Base-by-base conservation (phyloP, 2,329 filamentous ascomycete species). In the Ascochyta fabae region DNA sequence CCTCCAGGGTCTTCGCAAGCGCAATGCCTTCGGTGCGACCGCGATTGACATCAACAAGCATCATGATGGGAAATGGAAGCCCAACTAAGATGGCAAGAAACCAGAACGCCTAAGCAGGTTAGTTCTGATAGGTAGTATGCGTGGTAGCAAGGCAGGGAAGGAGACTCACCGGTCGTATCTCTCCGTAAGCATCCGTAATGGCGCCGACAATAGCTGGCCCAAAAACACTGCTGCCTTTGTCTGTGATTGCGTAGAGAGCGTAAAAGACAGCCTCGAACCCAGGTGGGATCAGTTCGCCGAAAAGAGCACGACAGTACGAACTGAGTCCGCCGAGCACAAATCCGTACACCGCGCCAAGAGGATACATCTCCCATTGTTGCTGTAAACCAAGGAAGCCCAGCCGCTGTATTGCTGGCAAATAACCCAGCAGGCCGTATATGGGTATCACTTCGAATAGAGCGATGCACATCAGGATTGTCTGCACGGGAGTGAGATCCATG, bases 201-300 rank as follows among this genome's bases (percentile, higher is more conserved):
- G 88, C 86, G 1, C 93, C 95, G 0, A 99, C 95, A 71, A 99
- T 94, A 0, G 92, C 90, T 0, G 95, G 95, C 0, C 95, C 95
- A 75, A 99, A 97, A 2, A 98, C 83, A 71, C 91, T 96, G 22
- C 90, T 95, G 1, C 94, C 93, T 76, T 99, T 99, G 75, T 99
- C 95, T 1, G 95, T 98, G 61, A 98, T 97, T 33, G 95, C 95
- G 72, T 98, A 99, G 1, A 99, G 81, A 0, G 94, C 93, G 72
- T 96, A 99, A 72, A 99, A 99, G 0, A 94, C 93, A 0, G 95
- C 93, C 77, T 99, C 95, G 27, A 90, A 96, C 4, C 95, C 95
- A 0, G 92, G 91, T 1, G 95, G 95, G 51, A 99, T 96, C 53
- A 99, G 83, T 75, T 98, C 93, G 35, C 92, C 93, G 71, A 91